Evolutionary conservation across 2,329 filamentous ascomycete genomes (phyloP).

Genomic region (Fusarium compactum): DNA sequence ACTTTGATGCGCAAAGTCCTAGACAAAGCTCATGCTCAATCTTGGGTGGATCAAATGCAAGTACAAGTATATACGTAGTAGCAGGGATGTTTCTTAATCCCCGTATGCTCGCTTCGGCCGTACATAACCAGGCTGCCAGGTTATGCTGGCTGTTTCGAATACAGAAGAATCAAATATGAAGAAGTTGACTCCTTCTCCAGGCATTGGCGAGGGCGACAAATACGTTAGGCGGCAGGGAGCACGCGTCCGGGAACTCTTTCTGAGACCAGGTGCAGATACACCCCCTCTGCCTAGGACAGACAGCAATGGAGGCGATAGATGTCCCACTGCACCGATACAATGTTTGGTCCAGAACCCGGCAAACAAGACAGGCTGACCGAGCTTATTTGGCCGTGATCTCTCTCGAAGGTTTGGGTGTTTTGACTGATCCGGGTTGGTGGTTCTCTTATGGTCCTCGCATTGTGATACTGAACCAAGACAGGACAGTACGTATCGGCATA

Average conservation of each 20-base stretch:
- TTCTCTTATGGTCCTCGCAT: background rate
- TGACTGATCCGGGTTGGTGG: slow-evolving; percentile 7
- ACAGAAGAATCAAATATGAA: background rate
- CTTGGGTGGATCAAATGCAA: slow-evolving; percentile 19
- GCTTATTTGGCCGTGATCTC: slow-evolving; percentile 9
- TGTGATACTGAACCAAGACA: background rate
- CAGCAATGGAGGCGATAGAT: slow-evolving; percentile 6
- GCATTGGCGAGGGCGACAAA: background rate
- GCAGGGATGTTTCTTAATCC: slow-evolving; percentile 5
- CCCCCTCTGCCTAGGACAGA: slow-evolving; percentile 5
- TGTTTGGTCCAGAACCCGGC: slow-evolving; percentile 1
- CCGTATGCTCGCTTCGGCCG: background rate
- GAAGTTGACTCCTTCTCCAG: background rate
- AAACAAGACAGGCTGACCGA: slow-evolving; percentile 26
- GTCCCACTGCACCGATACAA: background rate
- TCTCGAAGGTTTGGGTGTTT: slow-evolving; percentile 7
- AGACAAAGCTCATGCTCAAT: slow-evolving; percentile 20
- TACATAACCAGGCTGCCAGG: background rate
- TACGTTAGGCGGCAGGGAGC: slow-evolving; percentile 15
- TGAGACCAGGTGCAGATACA: slow-evolving; percentile 13
- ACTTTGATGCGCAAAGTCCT: slow-evolving; percentile 25
- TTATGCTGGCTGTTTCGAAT: slow-evolving; percentile 5
- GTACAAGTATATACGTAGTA: slow-evolving; percentile 15
- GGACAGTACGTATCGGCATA: background rate
- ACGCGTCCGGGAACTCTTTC: slow-evolving; percentile 15